A percentile compares a stretch with the other conserved stretches of the same genome.
These are phyloP conservation scores for Aspergillus fijiensis DNA, from an alignment of 2,329 filamentous ascomycete genomes.

Conservation along the genomic window DNA sequence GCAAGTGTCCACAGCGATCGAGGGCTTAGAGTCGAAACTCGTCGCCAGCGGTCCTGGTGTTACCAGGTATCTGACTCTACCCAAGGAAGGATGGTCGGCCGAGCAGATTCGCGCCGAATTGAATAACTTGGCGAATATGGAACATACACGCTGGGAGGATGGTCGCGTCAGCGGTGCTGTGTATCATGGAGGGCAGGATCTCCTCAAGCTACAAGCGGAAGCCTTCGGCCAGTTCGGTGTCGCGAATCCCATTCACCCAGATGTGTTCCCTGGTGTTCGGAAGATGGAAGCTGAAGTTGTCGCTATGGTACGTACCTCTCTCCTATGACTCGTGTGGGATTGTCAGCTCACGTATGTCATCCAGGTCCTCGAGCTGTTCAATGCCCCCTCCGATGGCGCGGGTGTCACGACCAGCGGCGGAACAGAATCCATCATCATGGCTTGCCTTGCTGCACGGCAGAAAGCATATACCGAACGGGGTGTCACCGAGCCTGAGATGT, in stretches of 20 bases:
- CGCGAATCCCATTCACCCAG: slow-evolving; percentile 93
- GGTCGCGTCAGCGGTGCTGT: slow-evolving; percentile 92
- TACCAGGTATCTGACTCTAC: slow-evolving; percentile 72
- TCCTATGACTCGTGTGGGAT: neutral
- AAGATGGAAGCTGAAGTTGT: slow-evolving; percentile 99
- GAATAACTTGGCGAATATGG: slow-evolving; percentile 74
- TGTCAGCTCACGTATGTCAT: slow-evolving; percentile 9
- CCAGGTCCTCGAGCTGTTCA: slow-evolving; percentile 73
- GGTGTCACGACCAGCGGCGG: slow-evolving; percentile 91
- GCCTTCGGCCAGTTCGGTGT: slow-evolving; percentile 94
- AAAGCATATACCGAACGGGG: slow-evolving; percentile 83
- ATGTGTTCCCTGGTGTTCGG: slow-evolving; percentile 94
- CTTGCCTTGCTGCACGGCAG: slow-evolving; percentile 83
- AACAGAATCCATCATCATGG: slow-evolving; percentile 96
- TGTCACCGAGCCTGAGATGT: slow-evolving; percentile 94
- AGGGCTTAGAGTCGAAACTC: slow-evolving; percentile 80
- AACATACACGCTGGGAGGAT: slow-evolving; percentile 96
- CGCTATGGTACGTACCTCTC: slow-evolving; percentile 69
- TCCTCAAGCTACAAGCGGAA: slow-evolving; percentile 83
- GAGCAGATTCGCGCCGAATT: slow-evolving; percentile 81
- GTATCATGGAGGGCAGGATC: slow-evolving; percentile 84
- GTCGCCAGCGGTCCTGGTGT: slow-evolving; percentile 70
- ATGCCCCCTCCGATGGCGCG: slow-evolving; percentile 78
- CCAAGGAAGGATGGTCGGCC: slow-evolving; percentile 77
- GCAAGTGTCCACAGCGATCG: slow-evolving; percentile 76